Evolutionary conservation across 495 filamentous ascomycete genomes (phyloP).

Genomic region (Podospora pseudoanserina): DNA sequence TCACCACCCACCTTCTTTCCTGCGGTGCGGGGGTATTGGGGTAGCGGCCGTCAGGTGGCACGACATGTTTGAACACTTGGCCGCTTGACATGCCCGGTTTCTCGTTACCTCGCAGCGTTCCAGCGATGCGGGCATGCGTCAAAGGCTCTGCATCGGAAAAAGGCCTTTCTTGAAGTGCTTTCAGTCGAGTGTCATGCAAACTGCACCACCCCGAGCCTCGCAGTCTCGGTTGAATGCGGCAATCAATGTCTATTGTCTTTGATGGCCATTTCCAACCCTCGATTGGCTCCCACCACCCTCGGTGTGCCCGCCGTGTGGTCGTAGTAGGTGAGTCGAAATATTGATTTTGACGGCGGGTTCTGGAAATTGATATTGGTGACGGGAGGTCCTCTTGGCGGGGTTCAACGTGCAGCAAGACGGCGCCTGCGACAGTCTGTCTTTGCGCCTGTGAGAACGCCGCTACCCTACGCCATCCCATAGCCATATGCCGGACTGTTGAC

Average conservation of each 20-base stretch:
- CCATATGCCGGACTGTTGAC: not conserved
- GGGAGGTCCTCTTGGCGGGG: not conserved
- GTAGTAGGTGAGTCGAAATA: not conserved
- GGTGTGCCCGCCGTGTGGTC: not conserved
- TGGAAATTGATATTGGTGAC: conserved; percentile 1
- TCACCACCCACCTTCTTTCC: not conserved
- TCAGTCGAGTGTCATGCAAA: not conserved
- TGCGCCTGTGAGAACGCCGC: too few relatives aligned
- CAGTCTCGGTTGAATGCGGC: conserved; percentile 1
- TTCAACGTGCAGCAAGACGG: not conserved
- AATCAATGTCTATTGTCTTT: not conserved
- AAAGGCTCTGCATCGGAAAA: conserved; percentile 3
- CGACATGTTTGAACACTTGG: not conserved
- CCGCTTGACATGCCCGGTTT: conserved; percentile 1
- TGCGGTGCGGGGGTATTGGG: conserved; percentile 4
- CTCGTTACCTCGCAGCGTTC: conserved; percentile 6
- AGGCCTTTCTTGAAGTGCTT: not conserved
- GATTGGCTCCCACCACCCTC: not conserved
- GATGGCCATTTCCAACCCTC: not conserved
- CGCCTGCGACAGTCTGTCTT: not conserved
- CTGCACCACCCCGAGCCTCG: not conserved
- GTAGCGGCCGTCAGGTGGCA: not conserved
- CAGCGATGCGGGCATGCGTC: conserved; percentile 3
- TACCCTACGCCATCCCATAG: not conserved
- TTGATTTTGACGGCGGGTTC: not conserved